These are phyloP conservation scores for Voacanga thouarsii DNA, from an alignment of 257 asterid species.

Conservation along the genomic window DNA sequence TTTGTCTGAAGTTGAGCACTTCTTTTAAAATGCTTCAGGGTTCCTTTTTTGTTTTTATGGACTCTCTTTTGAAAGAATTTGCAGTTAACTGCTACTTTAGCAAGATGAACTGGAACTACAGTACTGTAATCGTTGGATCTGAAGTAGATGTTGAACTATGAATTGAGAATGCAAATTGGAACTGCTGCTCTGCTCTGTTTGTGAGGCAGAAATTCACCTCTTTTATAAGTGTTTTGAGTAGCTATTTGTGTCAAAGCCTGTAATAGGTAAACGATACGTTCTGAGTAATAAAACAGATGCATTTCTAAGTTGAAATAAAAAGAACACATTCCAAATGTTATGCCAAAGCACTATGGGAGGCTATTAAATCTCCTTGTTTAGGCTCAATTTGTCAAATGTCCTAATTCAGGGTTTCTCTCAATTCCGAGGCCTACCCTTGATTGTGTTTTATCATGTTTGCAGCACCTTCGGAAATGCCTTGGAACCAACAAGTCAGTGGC, in stretches of 20 bases:
- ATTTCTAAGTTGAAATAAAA: too few relatives aligned
- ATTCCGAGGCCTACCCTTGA: not conserved
- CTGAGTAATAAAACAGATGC: too few relatives aligned
- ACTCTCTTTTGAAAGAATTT: too few relatives aligned
- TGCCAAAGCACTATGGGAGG: not conserved
- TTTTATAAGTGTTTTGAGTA: not conserved
- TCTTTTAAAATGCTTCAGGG: not conserved
- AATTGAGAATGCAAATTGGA: not conserved
- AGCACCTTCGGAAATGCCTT: constrained; percentile 91
- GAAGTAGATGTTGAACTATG: not conserved
- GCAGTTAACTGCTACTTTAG: too few relatives aligned
- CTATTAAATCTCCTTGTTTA: not conserved
- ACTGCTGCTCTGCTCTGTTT: not conserved
- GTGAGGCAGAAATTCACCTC: not conserved
- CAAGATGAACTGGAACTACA: too few relatives aligned
- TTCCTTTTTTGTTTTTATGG: not conserved
- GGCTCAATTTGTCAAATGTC: not conserved
- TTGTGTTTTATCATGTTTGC: constrained; percentile 22
- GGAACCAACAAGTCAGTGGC: constrained; percentile 86
- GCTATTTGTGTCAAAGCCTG: not conserved
- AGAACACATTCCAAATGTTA: not conserved
- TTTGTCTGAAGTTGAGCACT: not conserved
- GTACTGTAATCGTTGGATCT: too few relatives aligned
- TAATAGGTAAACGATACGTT: too few relatives aligned
- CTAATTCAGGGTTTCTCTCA: not conserved